These are phyloP conservation scores for Penicillium sp. DNA, from an alignment of 2,329 filamentous ascomycete species.

Conservation along the genomic window DNA sequence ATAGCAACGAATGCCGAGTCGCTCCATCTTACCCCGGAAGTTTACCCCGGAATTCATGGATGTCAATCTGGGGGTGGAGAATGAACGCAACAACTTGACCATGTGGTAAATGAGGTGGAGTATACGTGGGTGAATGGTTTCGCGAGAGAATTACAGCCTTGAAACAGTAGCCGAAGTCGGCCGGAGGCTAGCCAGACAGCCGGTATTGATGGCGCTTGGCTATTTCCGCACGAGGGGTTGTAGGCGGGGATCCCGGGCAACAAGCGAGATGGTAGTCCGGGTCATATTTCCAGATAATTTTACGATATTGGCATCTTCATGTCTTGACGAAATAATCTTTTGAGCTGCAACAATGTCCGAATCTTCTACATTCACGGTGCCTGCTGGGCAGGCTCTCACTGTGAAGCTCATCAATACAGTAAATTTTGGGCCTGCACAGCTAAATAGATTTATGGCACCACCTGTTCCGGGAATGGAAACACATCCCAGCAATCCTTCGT, in stretches of 20 bases:
- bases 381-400: constrained; percentile 4
- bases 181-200: background rate
- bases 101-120: background rate
- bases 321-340: background rate
- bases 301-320: background rate
- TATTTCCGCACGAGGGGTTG: background rate
- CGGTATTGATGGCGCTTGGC: constrained; percentile 3
- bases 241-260: background rate
- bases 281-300: background rate
- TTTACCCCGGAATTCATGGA: constrained; percentile 7
- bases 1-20: background rate
- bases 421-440: constrained; percentile 46
- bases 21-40: constrained; percentile 1
- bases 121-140: background rate
- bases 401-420: constrained; percentile 43
- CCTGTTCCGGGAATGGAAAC: constrained; percentile 40
- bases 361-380: constrained; percentile 1
- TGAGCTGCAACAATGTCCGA: background rate
- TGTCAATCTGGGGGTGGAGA: background rate
- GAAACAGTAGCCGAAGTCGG: constrained; percentile 3
- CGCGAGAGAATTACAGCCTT: background rate
- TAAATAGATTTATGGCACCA: constrained; percentile 46
- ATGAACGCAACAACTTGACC: background rate
- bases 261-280: background rate
- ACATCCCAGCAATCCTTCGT: constrained; percentile 8